Base-by-base conservation (phyloP, 179 eudicot genomes). In the Amaranthus tricolor region DNA sequence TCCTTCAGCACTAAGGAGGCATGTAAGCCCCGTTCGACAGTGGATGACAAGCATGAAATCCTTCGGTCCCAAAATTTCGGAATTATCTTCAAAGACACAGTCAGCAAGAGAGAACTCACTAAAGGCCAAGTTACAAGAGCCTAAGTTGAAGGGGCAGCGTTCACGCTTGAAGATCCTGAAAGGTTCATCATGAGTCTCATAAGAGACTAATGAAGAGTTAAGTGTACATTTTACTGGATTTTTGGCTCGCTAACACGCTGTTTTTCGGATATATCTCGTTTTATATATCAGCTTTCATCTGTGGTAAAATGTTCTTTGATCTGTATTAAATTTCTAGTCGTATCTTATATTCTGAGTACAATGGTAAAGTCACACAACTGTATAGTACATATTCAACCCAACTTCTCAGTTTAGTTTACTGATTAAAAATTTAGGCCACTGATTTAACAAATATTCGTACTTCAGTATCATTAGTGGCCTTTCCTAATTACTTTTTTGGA, bases 71-170 rank as follows among this genome's bases (percentile, higher is more conserved):
- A 83, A 79, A 48, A 72, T 74, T 64, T 70, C 88, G 0, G 92
- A 82, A 61, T 78, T 91, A 9, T 83, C 90, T 75, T 84, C 88
- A 1, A 90, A 87, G 64, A 68, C 75, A 78, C 89, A 80, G 17
- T 66, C 71, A 1, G 85, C 75, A n/a, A 86, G 78, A 76, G 93
- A 88, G 77, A 86, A 82, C 63, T 81, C 93, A 1, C 82, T 94
- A 78, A 92, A 89, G 83, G 90, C 91, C 64, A 92, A 88, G 83
- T 88, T 90, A 71, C 84, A 89, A 11, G 97, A 94, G 79, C 91
- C 96, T 5, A 85, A 90, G 79, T 74, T 83, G 8, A 86, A 87
- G 75, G 97, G 97, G 50, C 94, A 88, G 49, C 88, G 91, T 2
- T 83, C 93, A 44, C 86, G 94, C 5, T 75, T 88, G 82, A 94